phyloP scores from a whole-genome alignment of 768 basidiomycete genomes.

The Roridomyces roridus region DNA sequence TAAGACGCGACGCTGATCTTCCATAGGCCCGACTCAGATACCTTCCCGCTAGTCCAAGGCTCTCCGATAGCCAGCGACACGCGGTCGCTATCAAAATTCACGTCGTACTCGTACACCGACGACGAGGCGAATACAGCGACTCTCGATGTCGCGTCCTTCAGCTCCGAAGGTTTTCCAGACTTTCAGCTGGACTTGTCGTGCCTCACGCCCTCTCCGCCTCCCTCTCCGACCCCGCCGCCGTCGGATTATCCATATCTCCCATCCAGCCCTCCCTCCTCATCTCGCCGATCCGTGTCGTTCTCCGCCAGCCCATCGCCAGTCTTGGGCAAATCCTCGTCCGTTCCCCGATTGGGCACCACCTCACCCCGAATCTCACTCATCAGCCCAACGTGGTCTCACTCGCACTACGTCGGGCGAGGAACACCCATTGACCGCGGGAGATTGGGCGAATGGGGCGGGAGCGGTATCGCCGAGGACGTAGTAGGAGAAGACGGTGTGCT shows the following conservation, averaged over 20 bases:
- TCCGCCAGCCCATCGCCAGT: constrained; percentile 40
- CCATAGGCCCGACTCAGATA: too few relatives aligned
- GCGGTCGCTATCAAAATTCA: constrained; percentile 22
- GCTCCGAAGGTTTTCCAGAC: constrained; percentile 46
- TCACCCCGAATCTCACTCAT: constrained; percentile 11
- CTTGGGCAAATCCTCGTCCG: constrained; percentile 22
- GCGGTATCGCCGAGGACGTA: constrained; percentile 34
- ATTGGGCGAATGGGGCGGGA: constrained; percentile 51
- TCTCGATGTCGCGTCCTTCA: constrained; percentile 21
- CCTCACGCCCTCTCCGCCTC: constrained; percentile 47
- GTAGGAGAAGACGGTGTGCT: constrained; percentile 50
- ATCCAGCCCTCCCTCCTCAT: constrained; percentile 35
- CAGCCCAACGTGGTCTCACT: constrained; percentile 45
- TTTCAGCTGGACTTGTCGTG: constrained; percentile 54
- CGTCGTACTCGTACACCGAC: constrained; percentile 13
- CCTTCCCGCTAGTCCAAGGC: constrained; percentile 9
- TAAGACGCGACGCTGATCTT: too few relatives aligned
- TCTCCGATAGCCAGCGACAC: constrained; percentile 20
- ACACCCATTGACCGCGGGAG: constrained; percentile 54
- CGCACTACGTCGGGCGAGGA: constrained; percentile 52
- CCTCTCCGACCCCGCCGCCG: constrained; percentile 36
- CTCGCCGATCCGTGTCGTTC: constrained; percentile 42
- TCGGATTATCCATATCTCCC: constrained; percentile 16
- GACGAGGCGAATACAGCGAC: constrained; percentile 15
- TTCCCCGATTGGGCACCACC: constrained; percentile 30